Conservation (phyloP, 106 monocot genomes). For the Allium cepa region DNA sequence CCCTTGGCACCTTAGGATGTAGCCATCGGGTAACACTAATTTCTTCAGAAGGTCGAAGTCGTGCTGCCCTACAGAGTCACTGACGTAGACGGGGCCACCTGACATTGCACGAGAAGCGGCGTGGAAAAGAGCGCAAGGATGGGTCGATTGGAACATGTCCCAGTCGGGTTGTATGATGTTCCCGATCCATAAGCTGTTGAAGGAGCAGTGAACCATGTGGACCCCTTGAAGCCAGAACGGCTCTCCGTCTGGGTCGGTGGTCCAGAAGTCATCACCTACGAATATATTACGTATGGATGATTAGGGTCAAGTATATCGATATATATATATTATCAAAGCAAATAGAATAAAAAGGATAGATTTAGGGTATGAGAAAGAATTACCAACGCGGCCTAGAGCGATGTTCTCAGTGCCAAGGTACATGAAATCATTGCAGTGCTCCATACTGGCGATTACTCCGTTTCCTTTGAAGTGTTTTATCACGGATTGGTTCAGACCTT, state of each 20-base stretch:
- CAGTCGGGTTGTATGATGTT: constrained; percentile 92
- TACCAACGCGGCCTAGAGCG: constrained; percentile 76
- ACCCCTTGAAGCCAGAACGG: constrained; percentile 88
- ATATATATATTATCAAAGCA: background rate
- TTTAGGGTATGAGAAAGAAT: constrained; percentile 3
- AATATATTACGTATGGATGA: background rate
- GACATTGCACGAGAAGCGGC: constrained; percentile 87
- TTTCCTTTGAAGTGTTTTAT: constrained; percentile 65
- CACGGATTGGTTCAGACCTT: constrained; percentile 53
- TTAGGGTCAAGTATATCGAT: background rate
- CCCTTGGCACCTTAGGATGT: constrained; percentile 56
- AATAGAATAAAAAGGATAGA: background rate
- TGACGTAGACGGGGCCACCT: constrained; percentile 83
- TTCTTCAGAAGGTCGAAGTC: constrained; percentile 54
- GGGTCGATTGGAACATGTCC: constrained; percentile 98
- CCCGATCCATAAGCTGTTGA: constrained; percentile 93
- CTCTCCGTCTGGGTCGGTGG: constrained; percentile 77
- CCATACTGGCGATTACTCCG: constrained; percentile 88
- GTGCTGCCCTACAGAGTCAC: constrained; percentile 70
- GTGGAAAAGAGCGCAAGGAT: constrained; percentile 83
- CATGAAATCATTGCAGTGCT: constrained; percentile 99
- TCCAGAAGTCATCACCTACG: constrained; percentile 86
- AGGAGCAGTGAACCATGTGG: constrained; percentile 96
- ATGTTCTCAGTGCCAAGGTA: constrained; percentile 75
- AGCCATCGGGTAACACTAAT: constrained; percentile 58